phyloP scores from a whole-genome alignment of 2,329 filamentous ascomycete genomes.

The Botrytis cinerea region DNA sequence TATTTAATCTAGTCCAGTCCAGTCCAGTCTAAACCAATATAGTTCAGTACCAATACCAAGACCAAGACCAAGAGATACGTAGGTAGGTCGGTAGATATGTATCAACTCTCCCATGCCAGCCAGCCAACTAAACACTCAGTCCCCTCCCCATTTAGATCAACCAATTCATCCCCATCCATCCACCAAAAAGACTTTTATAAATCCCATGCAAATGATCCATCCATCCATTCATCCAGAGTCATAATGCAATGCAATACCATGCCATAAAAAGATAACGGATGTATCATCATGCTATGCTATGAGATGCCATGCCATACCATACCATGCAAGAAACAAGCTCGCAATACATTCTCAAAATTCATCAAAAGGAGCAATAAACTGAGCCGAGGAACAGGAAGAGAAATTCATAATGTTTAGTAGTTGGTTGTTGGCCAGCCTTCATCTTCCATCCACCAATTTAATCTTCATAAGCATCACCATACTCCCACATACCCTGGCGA shows the following conservation, averaged over 20 bases:
- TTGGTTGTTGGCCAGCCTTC: background rate
- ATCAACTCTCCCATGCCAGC: background rate
- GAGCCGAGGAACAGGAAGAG: background rate
- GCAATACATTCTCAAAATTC: background rate
- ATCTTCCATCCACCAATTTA: slow-evolving; percentile 44
- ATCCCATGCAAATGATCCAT: background rate
- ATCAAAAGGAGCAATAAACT: background rate
- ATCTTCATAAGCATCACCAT: slow-evolving; percentile 93
- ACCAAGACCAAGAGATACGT: background rate
- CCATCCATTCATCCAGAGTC: background rate
- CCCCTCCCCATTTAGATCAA: background rate
- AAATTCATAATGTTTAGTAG: background rate
- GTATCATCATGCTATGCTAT: slow-evolving; percentile 4
- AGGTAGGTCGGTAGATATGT: background rate
- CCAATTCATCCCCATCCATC: background rate
- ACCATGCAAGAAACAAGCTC: background rate
- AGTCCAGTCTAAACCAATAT: background rate
- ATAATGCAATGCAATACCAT: background rate
- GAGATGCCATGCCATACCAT: background rate
- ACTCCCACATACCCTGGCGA: slow-evolving; percentile 94
- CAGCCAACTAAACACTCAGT: background rate
- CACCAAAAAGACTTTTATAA: background rate
- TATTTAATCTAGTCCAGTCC: background rate
- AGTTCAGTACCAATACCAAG: background rate
- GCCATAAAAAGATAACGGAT: background rate